Evolutionary conservation across 805 yeast genomes (phyloP), one percentile per base, ranked within the genome.

Genomic region (Candida ponderosae): DNA sequence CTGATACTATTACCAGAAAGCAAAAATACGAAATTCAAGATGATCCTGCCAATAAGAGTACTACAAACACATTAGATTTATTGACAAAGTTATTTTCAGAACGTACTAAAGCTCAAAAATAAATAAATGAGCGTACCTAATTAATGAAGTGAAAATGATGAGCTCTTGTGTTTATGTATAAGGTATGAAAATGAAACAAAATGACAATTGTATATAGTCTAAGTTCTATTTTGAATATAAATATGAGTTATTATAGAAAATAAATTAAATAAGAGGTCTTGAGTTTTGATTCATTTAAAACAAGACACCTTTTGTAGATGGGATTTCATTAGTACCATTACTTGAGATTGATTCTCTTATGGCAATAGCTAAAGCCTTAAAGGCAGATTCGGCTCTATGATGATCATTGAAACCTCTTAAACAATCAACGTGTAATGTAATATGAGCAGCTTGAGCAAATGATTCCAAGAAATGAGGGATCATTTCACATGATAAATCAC

Each of bases 401-500:
- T 93, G 98, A 60, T 93, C 98, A 60, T 93, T 93, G 59, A 75
- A 76, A 1, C 98, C 98, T 47, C 97, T 71, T 40, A 93, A 56
- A 59, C 96, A 86, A 62, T 93, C 98, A 27, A 93, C 96, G 54
- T 93, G 98, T 53, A 93, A 54, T 1, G 98, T 93, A 38, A 93
- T 72, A 42, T 82, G 81, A 1, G 97, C 96, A 30, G 84, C 85
- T 51, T 83, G 86, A 4, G 97, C 96, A 66, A 93, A 93, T 50
- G 95, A 81, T 60, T 88, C 95, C 43, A 93, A 57, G 34, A 93
- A 89, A 59, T 93, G 98, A n/a, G 97, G 97, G 45, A 93, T 82
- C 98, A 93, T 93, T 64, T 93, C 98, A 53, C 93, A 77, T 28
- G 88, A 76, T 36, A 93, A 70, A 53, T 85, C 95, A 37, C 98